Evolutionary conservation across 2,329 filamentous ascomycete species (phyloP).

Genomic region (Phaeoacremonium minimum): DNA sequence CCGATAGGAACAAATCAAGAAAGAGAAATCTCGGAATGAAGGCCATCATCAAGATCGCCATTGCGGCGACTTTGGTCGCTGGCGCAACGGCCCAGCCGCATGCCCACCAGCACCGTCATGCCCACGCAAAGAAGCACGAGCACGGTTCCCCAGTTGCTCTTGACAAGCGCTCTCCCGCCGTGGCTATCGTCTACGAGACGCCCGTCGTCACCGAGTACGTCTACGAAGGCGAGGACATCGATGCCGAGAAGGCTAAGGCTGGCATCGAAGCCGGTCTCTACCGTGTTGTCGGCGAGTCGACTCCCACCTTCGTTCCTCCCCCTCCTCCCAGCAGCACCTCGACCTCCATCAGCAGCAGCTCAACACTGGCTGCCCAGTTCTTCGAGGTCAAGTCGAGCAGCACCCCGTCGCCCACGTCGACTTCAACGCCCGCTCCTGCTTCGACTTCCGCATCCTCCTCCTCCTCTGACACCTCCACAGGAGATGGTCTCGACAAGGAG

Average conservation of each 20-base stretch:
- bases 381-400: conserved; percentile 39
- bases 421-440: conserved; percentile 18
- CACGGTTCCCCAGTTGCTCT: conserved; percentile 28
- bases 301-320: conserved; percentile 46
- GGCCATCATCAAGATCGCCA: conserved; percentile 41
- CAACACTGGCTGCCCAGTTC: conserved; percentile 41
- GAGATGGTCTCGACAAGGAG: conserved; percentile 54
- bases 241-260: conserved; percentile 59
- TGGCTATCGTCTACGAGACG: conserved; percentile 50
- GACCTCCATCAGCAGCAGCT: conserved; percentile 25
- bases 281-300: conserved; percentile 57
- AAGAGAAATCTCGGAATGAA: conserved; percentile 48
- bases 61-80: conserved; percentile 48
- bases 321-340: conserved; percentile 23
- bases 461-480: conserved; percentile 23
- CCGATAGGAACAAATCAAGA: conserved; percentile 1
- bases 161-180: conserved; percentile 40
- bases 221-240: conserved; percentile 62
- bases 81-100: conserved; percentile 55
- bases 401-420: conserved; percentile 20
- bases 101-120: conserved; percentile 51
- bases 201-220: conserved; percentile 66
- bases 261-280: conserved; percentile 71
- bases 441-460: conserved; percentile 19
- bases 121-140: conserved; percentile 51